Base-by-base conservation (phyloP, 306 rosid genomes). In the Vigna trinervia region DNA sequence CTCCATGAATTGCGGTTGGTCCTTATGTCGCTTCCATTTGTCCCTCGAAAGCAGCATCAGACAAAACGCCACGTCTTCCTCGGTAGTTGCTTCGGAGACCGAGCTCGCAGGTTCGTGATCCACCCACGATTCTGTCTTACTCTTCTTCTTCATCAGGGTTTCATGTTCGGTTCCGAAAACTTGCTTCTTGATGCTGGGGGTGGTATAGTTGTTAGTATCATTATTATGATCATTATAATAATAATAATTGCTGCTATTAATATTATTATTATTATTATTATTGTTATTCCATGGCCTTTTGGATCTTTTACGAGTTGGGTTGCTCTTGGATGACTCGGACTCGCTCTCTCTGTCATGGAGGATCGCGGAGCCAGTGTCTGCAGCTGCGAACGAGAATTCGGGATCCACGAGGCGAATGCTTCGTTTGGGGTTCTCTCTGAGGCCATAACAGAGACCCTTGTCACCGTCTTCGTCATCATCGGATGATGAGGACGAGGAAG, bases 311-410 rank as follows among this genome's bases (percentile, higher is more conserved):
- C 91, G 86, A 67, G 93, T 92, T 4, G 90, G 86, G 11, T 80
- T 80, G 70, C 88, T 92, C 64, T 85, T 89, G 0, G 97, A 90
- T 0, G 98, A 92, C 86, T 95, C 98, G 1, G 95, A 87, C 81
- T 92, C 98, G 78, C 98, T 95, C 79, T 90, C 98, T 76, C 93
- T 63, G 69, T 95, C 98, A 26, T 90, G 97, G 69, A 90, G 93
- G 70, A 95, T 81, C 41, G 90, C 83, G 0, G 95, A 92, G 5
- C 84, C 94, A 5, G 89, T 74, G 51, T 86, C 90, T 0, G 82
- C 79, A 10, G 62, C 58, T 12, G 71, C 68, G 13, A 87, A 86
- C 2, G 96, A 83, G 32, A 92, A 90, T 15, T 89, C 95, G n/a
- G 88, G 97, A 94, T 92, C 90, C 38, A 71, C 89, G 17, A 86